A percentile compares a stretch with the other conserved stretches of the same genome.
Conservation (phyloP, 345 rosid species). For the Noccaea caerulescens region DNA sequence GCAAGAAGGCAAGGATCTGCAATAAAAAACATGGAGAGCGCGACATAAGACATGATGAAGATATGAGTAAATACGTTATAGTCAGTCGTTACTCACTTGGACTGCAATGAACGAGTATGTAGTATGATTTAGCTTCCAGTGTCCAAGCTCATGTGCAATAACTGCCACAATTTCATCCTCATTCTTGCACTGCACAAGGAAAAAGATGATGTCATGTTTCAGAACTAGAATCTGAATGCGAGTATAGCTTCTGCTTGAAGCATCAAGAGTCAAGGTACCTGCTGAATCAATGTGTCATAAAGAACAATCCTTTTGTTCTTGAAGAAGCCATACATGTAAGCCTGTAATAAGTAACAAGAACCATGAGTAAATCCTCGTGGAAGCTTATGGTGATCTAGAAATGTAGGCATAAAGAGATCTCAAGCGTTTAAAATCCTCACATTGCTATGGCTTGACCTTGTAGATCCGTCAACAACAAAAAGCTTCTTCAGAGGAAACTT, state of each 20-base stretch:
- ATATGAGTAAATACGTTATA: neutral
- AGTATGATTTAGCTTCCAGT: conserved; percentile 98
- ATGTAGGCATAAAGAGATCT: conserved; percentile 21
- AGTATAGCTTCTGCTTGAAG: conserved; percentile 15
- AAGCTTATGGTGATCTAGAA: conserved; percentile 11
- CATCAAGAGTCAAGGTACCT: conserved; percentile 52
- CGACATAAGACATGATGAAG: neutral
- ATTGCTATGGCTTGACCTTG: conserved; percentile 99
- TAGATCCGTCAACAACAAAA: conserved; percentile 98
- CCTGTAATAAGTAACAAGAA: conserved; percentile 56
- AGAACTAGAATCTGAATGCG: neutral
- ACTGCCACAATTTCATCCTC: conserved; percentile 97
- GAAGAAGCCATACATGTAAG: conserved; percentile 98
- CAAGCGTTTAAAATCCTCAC: conserved; percentile 53
- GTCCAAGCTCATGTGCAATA: conserved; percentile 98
- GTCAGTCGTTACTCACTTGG: conserved; percentile 57
- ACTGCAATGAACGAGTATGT: conserved; percentile 88
- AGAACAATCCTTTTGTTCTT: conserved; percentile 99
- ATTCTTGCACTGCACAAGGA: conserved; percentile 73
- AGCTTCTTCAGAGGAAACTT: conserved; percentile 92
- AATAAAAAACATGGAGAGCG: conserved; percentile 1
- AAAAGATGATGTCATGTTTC: neutral
- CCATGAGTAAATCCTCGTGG: neutral
- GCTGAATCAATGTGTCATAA: conserved; percentile 97
- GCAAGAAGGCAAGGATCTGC: conserved; percentile 90